Percentiles rank a stretch among this genome's conserved stretches.
phyloP scores from a whole-genome alignment of 176 grass and related monocot species.

The Lolium perenne region DNA sequence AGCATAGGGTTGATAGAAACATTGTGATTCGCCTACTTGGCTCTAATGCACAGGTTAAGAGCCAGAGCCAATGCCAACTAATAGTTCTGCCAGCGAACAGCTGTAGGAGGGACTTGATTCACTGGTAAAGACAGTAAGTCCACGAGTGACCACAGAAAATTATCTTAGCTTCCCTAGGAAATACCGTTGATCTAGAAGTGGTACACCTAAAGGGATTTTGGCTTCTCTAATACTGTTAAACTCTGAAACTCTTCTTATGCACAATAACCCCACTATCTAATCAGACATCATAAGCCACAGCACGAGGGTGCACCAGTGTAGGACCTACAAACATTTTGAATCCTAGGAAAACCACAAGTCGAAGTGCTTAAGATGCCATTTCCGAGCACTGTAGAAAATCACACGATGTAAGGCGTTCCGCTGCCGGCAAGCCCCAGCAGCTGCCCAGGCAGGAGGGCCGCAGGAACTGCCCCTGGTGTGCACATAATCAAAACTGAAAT shows the following conservation, averaged over 20 bases:
- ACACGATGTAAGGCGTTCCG: no score
- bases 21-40: conserved; percentile 47
- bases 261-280: not conserved
- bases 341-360: no score
- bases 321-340: no score
- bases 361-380: no score
- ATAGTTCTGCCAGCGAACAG: conserved; percentile 41
- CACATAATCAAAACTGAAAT: not conserved
- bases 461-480: no score
- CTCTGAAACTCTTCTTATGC: not conserved
- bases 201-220: not conserved
- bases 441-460: no score
- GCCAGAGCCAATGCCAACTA: conserved; percentile 45
- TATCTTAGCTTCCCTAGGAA: conserved; percentile 16
- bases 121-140: conserved; percentile 34
- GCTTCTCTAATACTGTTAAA: conserved; percentile 12
- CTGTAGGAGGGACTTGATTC: conserved; percentile 20
- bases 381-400: no score
- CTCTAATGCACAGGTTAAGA: conserved; percentile 46
- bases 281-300: not conserved
- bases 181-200: conserved; percentile 13
- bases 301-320: no score
- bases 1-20: conserved; percentile 46
- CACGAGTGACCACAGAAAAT: conserved; percentile 11
- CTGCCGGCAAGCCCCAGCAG: no score